Evolutionary conservation across 768 basidiomycete genomes (phyloP).

Genomic region (Crassisporium funariophilum): DNA sequence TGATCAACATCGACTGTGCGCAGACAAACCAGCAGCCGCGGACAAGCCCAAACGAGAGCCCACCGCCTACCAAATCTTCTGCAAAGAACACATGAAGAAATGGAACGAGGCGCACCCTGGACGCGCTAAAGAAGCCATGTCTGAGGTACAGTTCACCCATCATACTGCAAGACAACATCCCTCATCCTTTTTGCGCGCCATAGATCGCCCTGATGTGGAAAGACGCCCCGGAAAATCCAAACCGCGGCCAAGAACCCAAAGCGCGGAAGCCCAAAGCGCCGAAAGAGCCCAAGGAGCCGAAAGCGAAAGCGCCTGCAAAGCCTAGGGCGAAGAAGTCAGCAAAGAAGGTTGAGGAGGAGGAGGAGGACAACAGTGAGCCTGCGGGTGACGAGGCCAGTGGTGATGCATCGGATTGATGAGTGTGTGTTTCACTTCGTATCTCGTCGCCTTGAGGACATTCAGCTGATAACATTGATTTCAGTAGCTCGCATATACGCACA

Average conservation of each 20-base stretch:
- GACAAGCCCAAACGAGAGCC: conserved; percentile 61
- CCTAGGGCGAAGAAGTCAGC: conserved; percentile 22
- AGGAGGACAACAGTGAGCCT: conserved; percentile 4
- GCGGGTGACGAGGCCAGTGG: conserved; percentile 1
- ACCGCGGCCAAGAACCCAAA: conserved; percentile 55
- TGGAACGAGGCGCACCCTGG: conserved; percentile 59
- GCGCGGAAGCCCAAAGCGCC: conserved; percentile 46
- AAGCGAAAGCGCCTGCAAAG: conserved; percentile 23
- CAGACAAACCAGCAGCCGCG: conserved; percentile 31
- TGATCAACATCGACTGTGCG: neutral
- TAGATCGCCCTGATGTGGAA: conserved; percentile 62
- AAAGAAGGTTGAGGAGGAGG: conserved; percentile 4
- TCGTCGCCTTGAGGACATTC: neutral
- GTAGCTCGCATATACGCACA: neutral
- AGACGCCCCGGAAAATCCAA: conserved; percentile 65
- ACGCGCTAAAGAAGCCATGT: conserved; percentile 56
- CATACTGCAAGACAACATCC: conserved; percentile 1
- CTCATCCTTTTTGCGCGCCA: neutral
- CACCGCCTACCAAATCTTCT: conserved; percentile 59
- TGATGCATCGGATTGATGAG: neutral
- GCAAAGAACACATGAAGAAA: conserved; percentile 55
- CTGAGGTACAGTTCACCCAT: conserved; percentile 28
- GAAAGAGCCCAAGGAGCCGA: conserved; percentile 33
- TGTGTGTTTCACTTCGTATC: neutral
- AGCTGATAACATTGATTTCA: too few relatives aligned